Base-by-base conservation (phyloP, 345 rosid genomes). In the Nasturtium officinale region DNA sequence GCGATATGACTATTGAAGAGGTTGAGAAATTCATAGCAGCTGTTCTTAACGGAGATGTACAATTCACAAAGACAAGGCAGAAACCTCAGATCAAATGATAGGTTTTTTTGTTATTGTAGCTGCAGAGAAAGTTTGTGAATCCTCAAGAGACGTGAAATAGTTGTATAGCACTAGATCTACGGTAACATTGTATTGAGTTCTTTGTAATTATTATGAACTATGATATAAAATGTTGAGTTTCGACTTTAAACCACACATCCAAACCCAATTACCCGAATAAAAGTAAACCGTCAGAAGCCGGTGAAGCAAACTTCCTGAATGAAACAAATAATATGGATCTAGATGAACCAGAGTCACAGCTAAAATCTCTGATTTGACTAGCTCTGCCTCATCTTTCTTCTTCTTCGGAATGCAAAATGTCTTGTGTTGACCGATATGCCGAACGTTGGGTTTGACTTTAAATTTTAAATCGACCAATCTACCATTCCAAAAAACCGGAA, bases 11-110 rank as follows among this genome's bases (percentile, higher is more conserved):
- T 0, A 40, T 71, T n/a, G 93, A 88, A 78, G 87, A 81, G 74
- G 90, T 81, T 4, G 99, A 88, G 82, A 81, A 75, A 72, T 95
- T 95, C 48, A 51, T 88, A 20, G 76, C 86, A 51, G 87, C 91
- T 10, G 91, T 87, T 66, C 82, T 95, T 17, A 89, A 77, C 21
- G 99, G 99, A 32, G 99, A 91, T 6, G n/a, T 86, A 7, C 74
- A 81, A 61, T 91, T 91, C 63, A 76, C 72, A 25, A 84, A 81
- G 79, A 81, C 84, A 6, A 76, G 83, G 38, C 86, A 80, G 62
- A 89, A 84, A 75, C 98, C 96, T 28, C 77, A 78, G 65, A 75
- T 85, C 59, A 81, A 68, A 69, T 83, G 77, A 74, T 9, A 20
- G 10, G 16, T 5, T 28, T 71, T 28, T 17, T 42, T 37, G 4